Conservation (phyloP, 2,329 filamentous ascomycete species). For the Lojkania enalia region DNA sequence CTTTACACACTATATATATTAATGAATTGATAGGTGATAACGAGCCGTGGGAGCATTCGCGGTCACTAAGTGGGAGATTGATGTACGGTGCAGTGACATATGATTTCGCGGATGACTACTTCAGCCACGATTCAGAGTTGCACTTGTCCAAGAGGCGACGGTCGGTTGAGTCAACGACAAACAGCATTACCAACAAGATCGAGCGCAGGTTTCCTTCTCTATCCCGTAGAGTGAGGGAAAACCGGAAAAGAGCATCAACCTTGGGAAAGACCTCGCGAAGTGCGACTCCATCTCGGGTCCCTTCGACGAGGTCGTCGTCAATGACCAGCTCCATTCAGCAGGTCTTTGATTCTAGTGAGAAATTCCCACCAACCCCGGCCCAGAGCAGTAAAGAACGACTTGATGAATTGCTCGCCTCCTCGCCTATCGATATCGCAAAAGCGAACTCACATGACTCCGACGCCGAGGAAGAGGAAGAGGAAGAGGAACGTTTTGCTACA, state of each 20-base stretch:
- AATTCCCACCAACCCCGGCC: conserved; percentile 30
- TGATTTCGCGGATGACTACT: conserved; percentile 63
- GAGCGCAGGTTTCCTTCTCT: conserved; percentile 63
- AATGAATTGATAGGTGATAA: conserved; percentile 58
- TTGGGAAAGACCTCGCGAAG: conserved; percentile 45
- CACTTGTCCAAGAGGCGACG: conserved; percentile 60
- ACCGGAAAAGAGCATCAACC: conserved; percentile 47
- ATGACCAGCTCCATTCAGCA: conserved; percentile 64
- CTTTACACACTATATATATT: conserved; percentile 20
- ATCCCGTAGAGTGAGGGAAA: conserved; percentile 58
- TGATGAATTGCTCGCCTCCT: conserved; percentile 28
- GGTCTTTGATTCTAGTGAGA: conserved; percentile 42
- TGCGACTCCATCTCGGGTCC: conserved; percentile 56
- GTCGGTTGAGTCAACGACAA: conserved; percentile 63
- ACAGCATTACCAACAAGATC: conserved; percentile 66
- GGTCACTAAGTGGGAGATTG: conserved; percentile 27
- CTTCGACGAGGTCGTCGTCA: conserved; percentile 78
- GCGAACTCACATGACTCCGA: conserved; percentile 54
- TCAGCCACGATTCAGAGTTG: conserved; percentile 63
- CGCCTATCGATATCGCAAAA: conserved; percentile 40
- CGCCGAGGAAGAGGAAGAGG: conserved; percentile 50
- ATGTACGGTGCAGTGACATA: conserved; percentile 62
- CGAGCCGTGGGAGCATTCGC: conserved; percentile 59
- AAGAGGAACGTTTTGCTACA: conserved; percentile 67
- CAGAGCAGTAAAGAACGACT: conserved; percentile 41